Conservation (phyloP, 2,329 filamentous ascomycete species). For the Daldinia eschscholtzii region DNA sequence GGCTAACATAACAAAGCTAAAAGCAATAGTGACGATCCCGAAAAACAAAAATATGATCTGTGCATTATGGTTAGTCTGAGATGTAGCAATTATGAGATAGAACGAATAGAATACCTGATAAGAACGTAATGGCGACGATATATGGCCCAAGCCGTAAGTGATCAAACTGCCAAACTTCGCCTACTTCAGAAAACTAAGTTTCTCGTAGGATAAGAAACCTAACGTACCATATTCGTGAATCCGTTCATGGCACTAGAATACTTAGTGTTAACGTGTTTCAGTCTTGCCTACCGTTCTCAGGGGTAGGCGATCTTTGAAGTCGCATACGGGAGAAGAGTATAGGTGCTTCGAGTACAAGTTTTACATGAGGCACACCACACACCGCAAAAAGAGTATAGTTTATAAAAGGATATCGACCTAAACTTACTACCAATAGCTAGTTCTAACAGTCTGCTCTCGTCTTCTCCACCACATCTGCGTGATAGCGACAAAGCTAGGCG, state of each 20-base stretch:
- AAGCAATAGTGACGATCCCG: constrained; percentile 63
- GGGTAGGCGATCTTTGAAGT: background rate
- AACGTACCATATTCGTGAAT: constrained; percentile 64
- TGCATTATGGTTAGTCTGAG: background rate
- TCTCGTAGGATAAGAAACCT: constrained; percentile 17
- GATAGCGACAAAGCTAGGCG: constrained; percentile 68
- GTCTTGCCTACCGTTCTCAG: background rate
- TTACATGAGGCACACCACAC: background rate
- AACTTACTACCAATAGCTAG: constrained; percentile 66
- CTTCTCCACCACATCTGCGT: constrained; percentile 73
- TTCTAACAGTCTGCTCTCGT: constrained; percentile 68
- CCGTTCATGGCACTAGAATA: constrained; percentile 65
- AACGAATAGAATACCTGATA: constrained; percentile 39
- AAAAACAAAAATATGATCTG: constrained; percentile 62
- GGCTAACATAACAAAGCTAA: constrained; percentile 60
- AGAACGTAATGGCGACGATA: constrained; percentile 58
- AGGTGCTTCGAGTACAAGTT: background rate
- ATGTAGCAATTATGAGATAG: constrained; percentile 41
- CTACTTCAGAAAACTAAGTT: background rate
- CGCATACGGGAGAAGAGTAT: background rate
- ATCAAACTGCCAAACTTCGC: constrained; percentile 64
- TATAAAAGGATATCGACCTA: background rate
- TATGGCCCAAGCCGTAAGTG: constrained; percentile 70
- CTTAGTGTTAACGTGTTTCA: constrained; percentile 8
- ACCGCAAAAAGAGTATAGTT: background rate